Conservation (phyloP, 2,329 filamentous ascomycete genomes). For the Achaetomium macrosporum region DNA sequence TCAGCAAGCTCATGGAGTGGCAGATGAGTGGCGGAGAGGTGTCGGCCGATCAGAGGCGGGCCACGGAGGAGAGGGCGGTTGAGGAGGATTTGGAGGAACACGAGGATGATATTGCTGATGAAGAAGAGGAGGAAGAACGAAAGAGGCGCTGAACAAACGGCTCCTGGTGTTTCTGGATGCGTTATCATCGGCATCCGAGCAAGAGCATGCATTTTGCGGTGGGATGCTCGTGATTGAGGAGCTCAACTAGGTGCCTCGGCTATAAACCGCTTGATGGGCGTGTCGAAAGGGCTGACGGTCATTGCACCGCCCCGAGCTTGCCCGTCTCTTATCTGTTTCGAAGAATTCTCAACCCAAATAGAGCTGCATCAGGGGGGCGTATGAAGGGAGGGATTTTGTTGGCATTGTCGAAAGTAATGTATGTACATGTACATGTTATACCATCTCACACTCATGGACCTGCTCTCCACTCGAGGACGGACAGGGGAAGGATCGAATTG, state of each 20-base stretch:
- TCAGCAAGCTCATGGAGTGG: conserved; percentile 97
- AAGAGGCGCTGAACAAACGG: neutral
- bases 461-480: conserved; percentile 9
- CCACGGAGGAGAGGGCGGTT: conserved; percentile 48
- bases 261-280: too few species aligned
- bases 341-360: neutral
- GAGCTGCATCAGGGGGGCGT: neutral
- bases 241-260: too few species aligned
- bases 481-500: too few species aligned
- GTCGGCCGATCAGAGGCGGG: conserved; percentile 37
- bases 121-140: conserved; percentile 16
- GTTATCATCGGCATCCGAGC: too few species aligned
- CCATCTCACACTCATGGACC: neutral
- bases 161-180: neutral
- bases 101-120: conserved; percentile 32
- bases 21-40: conserved; percentile 84
- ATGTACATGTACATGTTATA: neutral
- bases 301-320: neutral
- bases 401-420: conserved; percentile 2
- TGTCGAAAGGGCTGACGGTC: too few species aligned
- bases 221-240: too few species aligned
- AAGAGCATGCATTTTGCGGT: neutral
- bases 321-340: neutral
- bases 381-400: neutral
- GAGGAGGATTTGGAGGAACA: conserved; percentile 43